A percentile compares a stretch with the other conserved stretches of the same genome.
phyloP scores from a whole-genome alignment of 176 grass and related monocot species.

The Oryza rufipogon region DNA sequence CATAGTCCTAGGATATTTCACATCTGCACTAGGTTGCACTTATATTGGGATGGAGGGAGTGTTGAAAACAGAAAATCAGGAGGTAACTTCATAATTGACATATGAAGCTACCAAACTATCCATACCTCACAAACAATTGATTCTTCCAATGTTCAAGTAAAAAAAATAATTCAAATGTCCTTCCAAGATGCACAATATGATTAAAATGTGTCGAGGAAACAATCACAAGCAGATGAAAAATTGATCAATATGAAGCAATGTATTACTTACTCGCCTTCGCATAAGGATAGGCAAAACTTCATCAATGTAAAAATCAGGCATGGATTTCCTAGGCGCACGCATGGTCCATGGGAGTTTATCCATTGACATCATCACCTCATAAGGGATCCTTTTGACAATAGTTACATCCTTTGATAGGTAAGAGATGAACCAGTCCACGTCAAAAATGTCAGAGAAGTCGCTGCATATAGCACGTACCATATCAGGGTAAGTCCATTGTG shows the following conservation, averaged over 20 bases:
- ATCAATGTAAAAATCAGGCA: constrained; percentile 78
- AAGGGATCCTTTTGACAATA: constrained; percentile 80
- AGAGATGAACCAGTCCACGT: constrained; percentile 86
- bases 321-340: constrained; percentile 92
- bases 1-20: too few relatives aligned
- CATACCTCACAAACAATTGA: constrained; percentile 20
- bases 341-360: constrained; percentile 96
- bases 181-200: neutral
- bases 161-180: too few relatives aligned
- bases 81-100: neutral
- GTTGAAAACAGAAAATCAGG: constrained; percentile 1
- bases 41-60: too few relatives aligned
- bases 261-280: constrained; percentile 82
- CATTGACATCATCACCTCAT: constrained; percentile 92
- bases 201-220: neutral
- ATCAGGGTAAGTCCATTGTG: constrained; percentile 13
- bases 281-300: constrained; percentile 93
- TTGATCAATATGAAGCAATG: constrained; percentile 6
- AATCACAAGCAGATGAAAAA: constrained; percentile 19
- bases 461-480: constrained; percentile 48
- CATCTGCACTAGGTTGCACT: too few relatives aligned
- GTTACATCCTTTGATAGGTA: constrained; percentile 78
- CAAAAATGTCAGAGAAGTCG: constrained; percentile 92
- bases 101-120: neutral
- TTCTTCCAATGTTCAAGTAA: too few relatives aligned